phyloP scores from a whole-genome alignment of 768 basidiomycete genomes.

The Rhizopogon vulgaris region DNA sequence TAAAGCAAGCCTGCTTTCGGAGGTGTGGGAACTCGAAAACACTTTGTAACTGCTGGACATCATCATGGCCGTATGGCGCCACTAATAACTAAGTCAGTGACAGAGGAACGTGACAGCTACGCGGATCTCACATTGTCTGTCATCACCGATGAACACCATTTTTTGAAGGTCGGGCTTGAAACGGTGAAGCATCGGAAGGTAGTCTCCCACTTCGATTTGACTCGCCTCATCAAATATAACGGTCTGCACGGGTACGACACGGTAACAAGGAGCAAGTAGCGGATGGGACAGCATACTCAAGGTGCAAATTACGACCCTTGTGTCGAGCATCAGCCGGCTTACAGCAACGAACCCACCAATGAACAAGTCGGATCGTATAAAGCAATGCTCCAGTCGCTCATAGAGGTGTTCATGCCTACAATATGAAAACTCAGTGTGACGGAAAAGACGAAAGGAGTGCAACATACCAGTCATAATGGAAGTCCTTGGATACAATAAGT shows the following conservation, averaged over 20 bases:
- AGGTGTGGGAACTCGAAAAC: slow-evolving; percentile 72
- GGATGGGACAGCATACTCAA: slow-evolving; percentile 38
- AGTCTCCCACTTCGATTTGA: slow-evolving; percentile 37
- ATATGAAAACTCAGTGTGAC: neutral
- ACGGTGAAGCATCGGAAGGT: slow-evolving; percentile 28
- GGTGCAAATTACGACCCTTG: slow-evolving; percentile 40
- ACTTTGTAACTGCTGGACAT: slow-evolving; percentile 56
- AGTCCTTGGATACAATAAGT: slow-evolving; percentile 40
- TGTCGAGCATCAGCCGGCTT: slow-evolving; percentile 19
- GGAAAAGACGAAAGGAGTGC: neutral
- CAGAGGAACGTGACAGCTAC: neutral
- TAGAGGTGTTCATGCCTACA: slow-evolving; percentile 49
- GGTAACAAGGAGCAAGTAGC: slow-evolving; percentile 8
- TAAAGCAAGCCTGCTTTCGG: slow-evolving; percentile 37
- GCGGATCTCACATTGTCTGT: slow-evolving; percentile 31
- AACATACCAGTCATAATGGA: slow-evolving; percentile 40
- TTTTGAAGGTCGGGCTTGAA: slow-evolving; percentile 23
- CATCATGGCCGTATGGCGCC: slow-evolving; percentile 73
- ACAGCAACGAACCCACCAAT: slow-evolving; percentile 8
- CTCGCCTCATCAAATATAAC: slow-evolving; percentile 44
- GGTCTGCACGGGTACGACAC: slow-evolving; percentile 27
- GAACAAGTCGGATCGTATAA: slow-evolving; percentile 35
- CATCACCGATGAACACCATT: slow-evolving; percentile 35
- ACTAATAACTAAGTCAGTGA: slow-evolving; percentile 35
- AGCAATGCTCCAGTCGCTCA: slow-evolving; percentile 19